phyloP scores from a whole-genome alignment of 2,329 filamentous ascomycete species.

The Epichloe sp. region DNA sequence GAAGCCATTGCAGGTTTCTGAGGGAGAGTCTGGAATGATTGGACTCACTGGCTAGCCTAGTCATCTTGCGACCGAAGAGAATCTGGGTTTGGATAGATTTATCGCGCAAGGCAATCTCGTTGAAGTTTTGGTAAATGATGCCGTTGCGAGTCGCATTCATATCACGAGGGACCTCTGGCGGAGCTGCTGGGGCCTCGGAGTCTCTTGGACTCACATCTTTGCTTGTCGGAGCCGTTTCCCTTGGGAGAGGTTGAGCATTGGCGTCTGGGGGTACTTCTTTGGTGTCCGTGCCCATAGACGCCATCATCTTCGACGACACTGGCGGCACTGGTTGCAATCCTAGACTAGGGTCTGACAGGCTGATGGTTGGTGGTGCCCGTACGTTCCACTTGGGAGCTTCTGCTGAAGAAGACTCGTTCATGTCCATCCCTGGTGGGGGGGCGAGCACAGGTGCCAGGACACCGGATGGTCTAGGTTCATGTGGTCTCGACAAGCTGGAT shows the following conservation, averaged over 20 bases:
- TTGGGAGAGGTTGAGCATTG: constrained; percentile 6
- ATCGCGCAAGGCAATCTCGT: constrained; percentile 41
- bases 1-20: too few species aligned
- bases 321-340: not conserved
- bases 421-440: constrained; percentile 18
- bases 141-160: constrained; percentile 29
- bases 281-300: not conserved
- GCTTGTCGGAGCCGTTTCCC: constrained; percentile 7
- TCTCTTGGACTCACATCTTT: constrained; percentile 5
- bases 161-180: constrained; percentile 7
- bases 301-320: not conserved
- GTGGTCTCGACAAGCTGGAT: constrained; percentile 11
- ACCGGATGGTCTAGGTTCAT: constrained; percentile 16
- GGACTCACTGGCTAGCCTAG: constrained; percentile 38
- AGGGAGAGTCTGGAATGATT: not conserved
- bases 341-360: not conserved
- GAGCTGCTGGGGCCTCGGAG: constrained; percentile 10
- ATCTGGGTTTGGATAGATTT: constrained; percentile 44
- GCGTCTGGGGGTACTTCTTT: not conserved
- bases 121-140: constrained; percentile 48
- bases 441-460: constrained; percentile 26
- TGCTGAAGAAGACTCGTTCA: constrained; percentile 12
- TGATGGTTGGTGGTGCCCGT: constrained; percentile 25
- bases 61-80: constrained; percentile 46
- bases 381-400: constrained; percentile 29